Conservation (phyloP, 2,329 filamentous ascomycete genomes). For the Pestalotiopsis sp. region DNA sequence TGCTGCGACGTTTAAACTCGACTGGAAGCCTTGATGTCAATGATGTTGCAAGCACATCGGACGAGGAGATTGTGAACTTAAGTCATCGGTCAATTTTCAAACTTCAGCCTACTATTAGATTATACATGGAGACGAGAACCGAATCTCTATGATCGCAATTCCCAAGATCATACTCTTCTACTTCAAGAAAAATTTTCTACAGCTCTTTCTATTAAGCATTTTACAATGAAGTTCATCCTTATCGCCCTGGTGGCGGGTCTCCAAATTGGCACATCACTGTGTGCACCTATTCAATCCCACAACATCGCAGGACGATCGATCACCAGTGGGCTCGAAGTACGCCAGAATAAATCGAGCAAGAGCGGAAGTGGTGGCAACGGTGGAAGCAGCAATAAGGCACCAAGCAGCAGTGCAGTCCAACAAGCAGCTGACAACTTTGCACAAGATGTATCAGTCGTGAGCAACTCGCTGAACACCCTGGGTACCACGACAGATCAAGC, state of each 20-base stretch:
- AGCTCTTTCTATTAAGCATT: background rate
- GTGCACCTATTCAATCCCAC: constrained; percentile 2
- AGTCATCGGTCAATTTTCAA: too few species aligned
- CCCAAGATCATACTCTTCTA: background rate
- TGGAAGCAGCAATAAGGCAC: background rate
- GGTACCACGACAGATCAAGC: constrained; percentile 10
- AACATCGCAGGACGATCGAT: background rate
- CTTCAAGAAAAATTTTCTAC: background rate
- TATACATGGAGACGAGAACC: background rate
- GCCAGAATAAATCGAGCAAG: background rate
- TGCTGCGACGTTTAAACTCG: background rate
- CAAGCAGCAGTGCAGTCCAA: constrained; percentile 4
- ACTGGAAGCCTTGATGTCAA: background rate
- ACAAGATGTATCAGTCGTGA: constrained; percentile 12
- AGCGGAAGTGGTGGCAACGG: background rate
- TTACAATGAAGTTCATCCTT: constrained; percentile 1
- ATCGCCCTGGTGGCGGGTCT: background rate
- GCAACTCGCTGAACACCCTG: constrained; percentile 13
- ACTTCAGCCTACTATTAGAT: too few species aligned
- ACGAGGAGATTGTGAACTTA: background rate
- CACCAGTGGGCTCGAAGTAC: background rate
- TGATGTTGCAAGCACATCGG: background rate
- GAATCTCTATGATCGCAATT: background rate
- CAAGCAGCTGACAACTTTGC: constrained; percentile 15
- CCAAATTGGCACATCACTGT: constrained; percentile 3